phyloP scores from a whole-genome alignment of 2,329 filamentous ascomycete species.

The Fusarium proliferatum region DNA sequence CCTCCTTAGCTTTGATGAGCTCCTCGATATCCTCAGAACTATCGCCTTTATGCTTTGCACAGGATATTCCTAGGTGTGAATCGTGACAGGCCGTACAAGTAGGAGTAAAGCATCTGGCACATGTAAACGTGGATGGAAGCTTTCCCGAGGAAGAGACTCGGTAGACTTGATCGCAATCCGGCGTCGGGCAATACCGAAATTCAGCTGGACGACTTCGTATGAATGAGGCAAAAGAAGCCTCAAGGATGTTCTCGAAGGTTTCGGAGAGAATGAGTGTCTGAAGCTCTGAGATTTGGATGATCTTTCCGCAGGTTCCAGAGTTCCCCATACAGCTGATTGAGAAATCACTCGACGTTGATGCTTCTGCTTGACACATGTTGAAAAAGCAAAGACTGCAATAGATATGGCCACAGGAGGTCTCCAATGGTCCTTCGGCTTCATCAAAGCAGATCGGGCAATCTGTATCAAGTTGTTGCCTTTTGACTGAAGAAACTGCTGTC shows the following conservation, averaged over 20 bases:
- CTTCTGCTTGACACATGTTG: neutral
- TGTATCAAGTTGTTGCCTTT: neutral
- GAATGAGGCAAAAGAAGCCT: neutral
- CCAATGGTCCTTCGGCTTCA: neutral
- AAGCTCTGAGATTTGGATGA: neutral
- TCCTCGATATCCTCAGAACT: neutral
- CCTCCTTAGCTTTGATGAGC: neutral
- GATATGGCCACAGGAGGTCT: neutral
- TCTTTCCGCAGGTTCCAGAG: neutral
- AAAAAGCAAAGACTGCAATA: neutral
- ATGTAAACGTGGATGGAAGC: neutral
- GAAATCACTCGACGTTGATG: neutral
- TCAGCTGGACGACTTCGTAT: neutral
- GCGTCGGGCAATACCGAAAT: neutral
- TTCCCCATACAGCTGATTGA: neutral
- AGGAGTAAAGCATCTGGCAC: neutral
- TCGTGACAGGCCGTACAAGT: neutral
- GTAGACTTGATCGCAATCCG: neutral
- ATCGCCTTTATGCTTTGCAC: neutral
- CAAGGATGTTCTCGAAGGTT: neutral
- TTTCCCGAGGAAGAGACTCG: neutral
- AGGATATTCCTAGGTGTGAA: neutral
- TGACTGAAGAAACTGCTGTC: neutral
- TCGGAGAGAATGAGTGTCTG: neutral
- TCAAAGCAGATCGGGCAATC: neutral